Evolutionary conservation across 306 rosid genomes (phyloP).

Genomic region (Acmispon strigosus): DNA sequence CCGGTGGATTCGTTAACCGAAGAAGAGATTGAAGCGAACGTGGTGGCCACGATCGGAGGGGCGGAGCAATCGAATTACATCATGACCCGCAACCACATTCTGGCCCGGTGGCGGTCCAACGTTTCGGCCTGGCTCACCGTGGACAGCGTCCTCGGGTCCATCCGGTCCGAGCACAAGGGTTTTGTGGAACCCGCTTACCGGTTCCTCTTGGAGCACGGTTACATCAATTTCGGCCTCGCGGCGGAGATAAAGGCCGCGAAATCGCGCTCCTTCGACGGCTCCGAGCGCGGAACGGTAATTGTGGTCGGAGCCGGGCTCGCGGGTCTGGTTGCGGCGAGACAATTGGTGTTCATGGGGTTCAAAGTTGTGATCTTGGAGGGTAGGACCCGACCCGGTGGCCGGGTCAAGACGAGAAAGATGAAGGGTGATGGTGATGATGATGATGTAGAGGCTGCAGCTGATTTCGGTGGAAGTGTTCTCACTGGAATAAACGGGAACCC

Average conservation of each 20-base stretch:
- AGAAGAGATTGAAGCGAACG: slow-evolving; percentile 85
- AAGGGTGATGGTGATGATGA: slow-evolving; percentile 50
- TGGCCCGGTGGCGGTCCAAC: slow-evolving; percentile 68
- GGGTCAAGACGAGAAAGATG: slow-evolving; percentile 82
- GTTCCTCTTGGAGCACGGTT: slow-evolving; percentile 73
- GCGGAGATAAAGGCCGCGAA: slow-evolving; percentile 57
- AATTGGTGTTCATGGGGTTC: slow-evolving; percentile 73
- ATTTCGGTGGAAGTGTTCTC: slow-evolving; percentile 91
- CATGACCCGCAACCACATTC: slow-evolving; percentile 69
- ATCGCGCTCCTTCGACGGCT: slow-evolving; percentile 41
- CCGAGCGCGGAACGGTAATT: slow-evolving; percentile 55
- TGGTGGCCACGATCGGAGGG: slow-evolving; percentile 73
- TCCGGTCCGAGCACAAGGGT: slow-evolving; percentile 66
- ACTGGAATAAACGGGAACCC: slow-evolving; percentile 91
- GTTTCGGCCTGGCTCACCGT: slow-evolving; percentile 70
- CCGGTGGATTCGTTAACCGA: slow-evolving; percentile 84
- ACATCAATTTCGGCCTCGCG: slow-evolving; percentile 75
- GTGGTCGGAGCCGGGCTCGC: slow-evolving; percentile 84
- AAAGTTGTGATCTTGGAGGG: slow-evolving; percentile 84
- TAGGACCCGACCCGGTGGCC: slow-evolving; percentile 75
- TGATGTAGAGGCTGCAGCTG: slow-evolving; percentile 67
- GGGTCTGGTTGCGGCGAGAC: slow-evolving; percentile 84
- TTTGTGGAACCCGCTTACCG: slow-evolving; percentile 59
- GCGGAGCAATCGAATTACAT: slow-evolving; percentile 72
- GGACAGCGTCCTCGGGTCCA: slow-evolving; percentile 53